phyloP scores from a whole-genome alignment of 1,284 basidiomycete genomes.

The Puccinia polysora region DNA sequence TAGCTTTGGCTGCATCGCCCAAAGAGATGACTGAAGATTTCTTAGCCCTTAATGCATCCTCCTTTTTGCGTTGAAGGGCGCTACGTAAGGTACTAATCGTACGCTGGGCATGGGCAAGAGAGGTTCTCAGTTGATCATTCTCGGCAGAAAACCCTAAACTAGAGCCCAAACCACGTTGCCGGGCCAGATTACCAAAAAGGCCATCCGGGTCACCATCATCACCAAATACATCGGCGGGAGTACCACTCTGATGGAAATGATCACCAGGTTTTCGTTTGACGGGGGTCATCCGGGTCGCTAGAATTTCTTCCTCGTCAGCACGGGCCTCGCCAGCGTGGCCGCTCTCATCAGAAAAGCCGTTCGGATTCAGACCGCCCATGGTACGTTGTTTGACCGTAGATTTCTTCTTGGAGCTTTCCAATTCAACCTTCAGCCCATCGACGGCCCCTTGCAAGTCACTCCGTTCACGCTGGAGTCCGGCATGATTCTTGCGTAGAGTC shows the following conservation, averaged over 20 bases:
- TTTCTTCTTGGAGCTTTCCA: conserved; percentile 60
- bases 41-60: conserved; percentile 54
- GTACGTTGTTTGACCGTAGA: conserved; percentile 52
- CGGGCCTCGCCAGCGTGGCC: not conserved
- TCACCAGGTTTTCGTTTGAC: conserved; percentile 37
- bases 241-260: conserved; percentile 29
- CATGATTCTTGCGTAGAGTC: conserved; percentile 76
- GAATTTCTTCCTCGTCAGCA: conserved; percentile 45
- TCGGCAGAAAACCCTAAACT: conserved; percentile 39
- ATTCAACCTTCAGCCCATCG: conserved; percentile 67
- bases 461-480: conserved; percentile 83
- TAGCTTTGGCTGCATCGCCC: conserved; percentile 45
- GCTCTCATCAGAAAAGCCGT: not conserved
- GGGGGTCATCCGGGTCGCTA: conserved; percentile 45
- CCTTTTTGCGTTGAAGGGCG: conserved; percentile 71
- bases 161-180: conserved; percentile 23
- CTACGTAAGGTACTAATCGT: conserved; percentile 69
- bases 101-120: conserved; percentile 39
- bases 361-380: conserved; percentile 55
- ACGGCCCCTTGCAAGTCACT: conserved; percentile 78
- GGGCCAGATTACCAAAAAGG: conserved; percentile 12
- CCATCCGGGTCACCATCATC: conserved; percentile 4
- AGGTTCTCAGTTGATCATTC: conserved; percentile 41
- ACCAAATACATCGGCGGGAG: conserved; percentile 12
- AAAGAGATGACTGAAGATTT: conserved; percentile 21